These are phyloP conservation scores for Lactifluus pinguis DNA, from an alignment of 768 basidiomycete genomes.

Conservation along the genomic window DNA sequence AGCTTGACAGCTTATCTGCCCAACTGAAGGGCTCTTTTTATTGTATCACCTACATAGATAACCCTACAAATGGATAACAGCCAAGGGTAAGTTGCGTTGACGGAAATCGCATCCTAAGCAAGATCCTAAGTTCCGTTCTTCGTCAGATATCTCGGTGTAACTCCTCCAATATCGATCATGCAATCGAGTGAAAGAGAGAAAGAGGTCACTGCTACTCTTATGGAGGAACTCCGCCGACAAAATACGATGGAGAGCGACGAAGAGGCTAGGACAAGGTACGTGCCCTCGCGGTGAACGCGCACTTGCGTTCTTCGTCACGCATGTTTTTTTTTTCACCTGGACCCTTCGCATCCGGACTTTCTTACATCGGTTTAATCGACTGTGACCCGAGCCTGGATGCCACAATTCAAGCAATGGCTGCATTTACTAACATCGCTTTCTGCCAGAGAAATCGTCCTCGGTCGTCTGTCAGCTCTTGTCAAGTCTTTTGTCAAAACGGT, in stretches of 20 bases:
- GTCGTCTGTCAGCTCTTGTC: constrained; percentile 79
- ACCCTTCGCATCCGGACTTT: neutral
- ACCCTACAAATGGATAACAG: constrained; percentile 11
- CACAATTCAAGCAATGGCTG: constrained; percentile 1
- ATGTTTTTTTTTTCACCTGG: neutral
- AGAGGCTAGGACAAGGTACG: constrained; percentile 76
- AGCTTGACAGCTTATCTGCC: neutral
- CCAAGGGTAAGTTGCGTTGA: constrained; percentile 10
- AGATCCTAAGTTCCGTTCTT: neutral
- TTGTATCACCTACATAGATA: neutral
- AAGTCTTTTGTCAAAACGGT: constrained; percentile 88
- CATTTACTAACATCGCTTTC: constrained; percentile 12
- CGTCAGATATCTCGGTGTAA: constrained; percentile 68
- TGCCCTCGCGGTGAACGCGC: neutral
- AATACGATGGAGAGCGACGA: constrained; percentile 86
- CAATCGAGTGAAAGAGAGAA: constrained; percentile 74
- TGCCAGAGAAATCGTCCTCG: constrained; percentile 84
- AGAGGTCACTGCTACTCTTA: constrained; percentile 76
- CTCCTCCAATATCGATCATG: constrained; percentile 70
- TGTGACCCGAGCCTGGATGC: neutral
- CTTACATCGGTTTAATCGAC: neutral
- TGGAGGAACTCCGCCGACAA: constrained; percentile 83
- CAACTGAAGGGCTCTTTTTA: neutral
- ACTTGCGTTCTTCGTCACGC: neutral
- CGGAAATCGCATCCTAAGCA: neutral